Base-by-base conservation (phyloP, 169 alveolate species). In the Eimeria tenella region DNA sequence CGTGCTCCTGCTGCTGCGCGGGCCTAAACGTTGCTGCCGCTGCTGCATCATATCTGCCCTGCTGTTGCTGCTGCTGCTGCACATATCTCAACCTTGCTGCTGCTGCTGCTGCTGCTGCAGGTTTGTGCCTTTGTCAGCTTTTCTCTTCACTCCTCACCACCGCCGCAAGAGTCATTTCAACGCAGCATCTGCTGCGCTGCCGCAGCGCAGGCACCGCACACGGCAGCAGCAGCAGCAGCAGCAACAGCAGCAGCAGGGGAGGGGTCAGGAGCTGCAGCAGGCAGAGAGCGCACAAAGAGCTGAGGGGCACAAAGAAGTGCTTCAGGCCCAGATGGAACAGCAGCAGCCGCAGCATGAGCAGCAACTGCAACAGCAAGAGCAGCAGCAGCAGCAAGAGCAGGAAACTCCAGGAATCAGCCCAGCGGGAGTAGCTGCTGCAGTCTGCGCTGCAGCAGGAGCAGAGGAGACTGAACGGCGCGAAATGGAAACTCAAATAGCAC, bases 301-400 rank as follows among this genome's bases (percentile, higher is more conserved):
- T 58, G 68, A 58, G 68, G 21, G 11, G 68, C 68, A 58, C 11
- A 10, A 58, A 17, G 21, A 58, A 58, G 21, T 13, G 68, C 68
- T 17, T 13, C 68, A 58, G 68, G 68, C 19, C 21, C 68, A 58
- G 68, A 10, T 42, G 82, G 56, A 19, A 11, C 15, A 21, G 82
- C 82, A 19, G 42, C 77, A 68, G 77, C 77, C 75, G 15, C 42
- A 23, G 52, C 53, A 4, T 25, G 21, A 17, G 81, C 81, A 71
- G 81, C 81, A n/a, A n/a, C 65, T 13, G 65, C 65, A 9, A 58
- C 65, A 58, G 65, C 65, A 58, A 58, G 19, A 71, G 82, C 82
- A 71, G 56, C 82, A 71, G 82, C 82, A 71, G 82, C 82, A 71
- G 82, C 82, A 71, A 42, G 53, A 71, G 82, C 82, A 71, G 82